These are phyloP conservation scores for Yamadazyma ubonensis DNA, from an alignment of 805 yeast genomes.

Conservation along the genomic window DNA sequence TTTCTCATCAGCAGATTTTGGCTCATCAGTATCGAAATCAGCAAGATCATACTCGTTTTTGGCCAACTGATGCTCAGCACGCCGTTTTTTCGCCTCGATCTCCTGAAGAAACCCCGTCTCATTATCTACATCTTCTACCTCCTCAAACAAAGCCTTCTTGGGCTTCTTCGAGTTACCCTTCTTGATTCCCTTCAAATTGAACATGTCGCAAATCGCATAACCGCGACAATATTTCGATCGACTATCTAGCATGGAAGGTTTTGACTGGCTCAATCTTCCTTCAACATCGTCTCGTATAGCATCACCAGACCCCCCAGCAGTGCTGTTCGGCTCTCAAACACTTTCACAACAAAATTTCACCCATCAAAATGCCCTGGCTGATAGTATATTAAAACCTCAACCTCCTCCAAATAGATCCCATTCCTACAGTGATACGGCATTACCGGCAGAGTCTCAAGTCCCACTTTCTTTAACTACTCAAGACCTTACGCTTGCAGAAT, in stretches of 20 bases:
- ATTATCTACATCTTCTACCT: not conserved
- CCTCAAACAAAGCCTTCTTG: not conserved
- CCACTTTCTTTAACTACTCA: conserved; percentile 65
- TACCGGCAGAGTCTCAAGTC: conserved; percentile 38
- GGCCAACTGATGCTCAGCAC: conserved; percentile 5
- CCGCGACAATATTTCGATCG: too few species aligned
- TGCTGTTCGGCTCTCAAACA: conserved; percentile 7
- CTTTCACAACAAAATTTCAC: conserved; percentile 1
- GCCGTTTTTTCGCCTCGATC: conserved; percentile 1
- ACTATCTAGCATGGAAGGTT: conserved; percentile 11
- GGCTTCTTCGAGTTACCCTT: not conserved
- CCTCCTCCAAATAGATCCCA: conserved; percentile 9
- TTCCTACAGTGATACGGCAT: conserved; percentile 6
- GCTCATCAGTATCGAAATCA: not conserved
- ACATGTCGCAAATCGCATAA: too few species aligned
- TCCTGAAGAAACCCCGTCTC: conserved; percentile 2
- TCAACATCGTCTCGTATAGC: not conserved
- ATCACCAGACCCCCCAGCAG: conserved; percentile 9
- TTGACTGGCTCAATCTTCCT: conserved; percentile 10
- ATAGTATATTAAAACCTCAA: conserved; percentile 5
- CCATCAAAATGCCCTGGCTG: conserved; percentile 11
- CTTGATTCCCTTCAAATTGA: conserved; percentile 6
- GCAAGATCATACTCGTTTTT: not conserved
- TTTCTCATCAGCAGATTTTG: not conserved
- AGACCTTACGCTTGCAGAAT: conserved; percentile 75